Base-by-base conservation (phyloP, 768 basidiomycete genomes). In the Mycena sanguinolenta region DNA sequence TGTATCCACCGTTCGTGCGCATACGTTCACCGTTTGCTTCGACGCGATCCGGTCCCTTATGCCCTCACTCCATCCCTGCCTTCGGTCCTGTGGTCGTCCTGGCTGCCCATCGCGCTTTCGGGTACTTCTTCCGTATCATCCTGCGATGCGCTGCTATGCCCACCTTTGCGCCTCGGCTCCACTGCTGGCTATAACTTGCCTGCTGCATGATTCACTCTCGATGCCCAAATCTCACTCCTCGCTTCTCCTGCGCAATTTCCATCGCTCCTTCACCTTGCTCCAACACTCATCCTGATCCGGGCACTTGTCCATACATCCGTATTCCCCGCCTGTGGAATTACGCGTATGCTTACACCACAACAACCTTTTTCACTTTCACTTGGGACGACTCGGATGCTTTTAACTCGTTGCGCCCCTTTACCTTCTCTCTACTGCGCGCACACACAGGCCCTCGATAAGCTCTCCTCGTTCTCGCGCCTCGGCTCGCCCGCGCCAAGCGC, bases 361-460 rank as follows among this genome's bases (percentile, higher is more conserved):
- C 57, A 63, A 69, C 68, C 68, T 69, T 69, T 63, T 69, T 70
- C 52, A 65, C 69, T 63, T 30, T 34, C 32, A 34, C 32, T 34
- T 34, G 4, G 32, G 32, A 34, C 10, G 10, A 34, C 28, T 23
- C 23, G 67, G 57, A 69, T 69, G 12, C 62, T 71, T 70, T 64
- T 66, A 64, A 12, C 39, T 39, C 39, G 13, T 17, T 14, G 9
- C 16, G 39, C 13, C 39, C 13, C 39, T 17, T 17, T 39, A 17
- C 55, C 57, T 68, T 59, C 50, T 53, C 69, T 50, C 53, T 68
- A 58, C 46, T 71, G 63, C 62, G 42, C 57, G 36, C 7, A 12
- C 39, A 60, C 69, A 27, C 72, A 92, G 92, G 90, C 89, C 46
- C 80, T 93, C 58, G 89, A 92, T 78, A 93, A 92, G 80, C 86